Evolutionary conservation across 257 asterid species (phyloP).

Genomic region (Solanum chaucha): DNA sequence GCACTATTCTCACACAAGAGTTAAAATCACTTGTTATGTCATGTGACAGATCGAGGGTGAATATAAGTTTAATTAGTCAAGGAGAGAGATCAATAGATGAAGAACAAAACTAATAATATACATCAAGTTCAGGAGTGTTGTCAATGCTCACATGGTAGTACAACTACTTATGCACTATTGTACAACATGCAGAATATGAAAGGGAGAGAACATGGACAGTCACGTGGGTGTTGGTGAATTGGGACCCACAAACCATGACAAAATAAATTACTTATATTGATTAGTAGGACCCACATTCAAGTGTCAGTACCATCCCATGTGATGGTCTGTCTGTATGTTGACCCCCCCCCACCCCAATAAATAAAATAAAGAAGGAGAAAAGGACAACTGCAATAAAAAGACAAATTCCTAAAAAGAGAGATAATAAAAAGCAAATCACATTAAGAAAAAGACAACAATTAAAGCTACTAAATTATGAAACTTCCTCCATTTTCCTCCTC

Average conservation of each 20-base stretch:
- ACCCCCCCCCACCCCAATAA: neutral
- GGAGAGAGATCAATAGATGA: too few relatives aligned
- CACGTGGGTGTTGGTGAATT: neutral
- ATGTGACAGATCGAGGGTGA: too few relatives aligned
- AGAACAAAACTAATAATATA: neutral
- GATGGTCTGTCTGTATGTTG: neutral
- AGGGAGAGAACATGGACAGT: conserved; percentile 4
- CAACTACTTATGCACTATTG: neutral
- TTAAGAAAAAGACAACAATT: neutral
- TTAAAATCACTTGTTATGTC: too few relatives aligned
- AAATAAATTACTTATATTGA: neutral
- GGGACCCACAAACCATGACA: neutral
- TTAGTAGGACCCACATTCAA: conserved; percentile 1
- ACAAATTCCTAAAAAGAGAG: conserved; percentile 1
- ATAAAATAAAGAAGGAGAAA: neutral
- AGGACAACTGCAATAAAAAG: neutral
- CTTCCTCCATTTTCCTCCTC: neutral
- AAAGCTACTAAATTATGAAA: neutral
- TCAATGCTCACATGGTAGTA: neutral
- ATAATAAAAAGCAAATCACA: neutral
- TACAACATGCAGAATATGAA: neutral
- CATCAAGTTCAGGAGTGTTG: neutral
- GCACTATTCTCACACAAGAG: too few relatives aligned
- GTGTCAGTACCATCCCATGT: conserved; percentile 4
- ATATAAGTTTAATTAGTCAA: neutral